Base-by-base conservation (phyloP, 768 basidiomycete genomes). In the Lentinula sp. region DNA sequence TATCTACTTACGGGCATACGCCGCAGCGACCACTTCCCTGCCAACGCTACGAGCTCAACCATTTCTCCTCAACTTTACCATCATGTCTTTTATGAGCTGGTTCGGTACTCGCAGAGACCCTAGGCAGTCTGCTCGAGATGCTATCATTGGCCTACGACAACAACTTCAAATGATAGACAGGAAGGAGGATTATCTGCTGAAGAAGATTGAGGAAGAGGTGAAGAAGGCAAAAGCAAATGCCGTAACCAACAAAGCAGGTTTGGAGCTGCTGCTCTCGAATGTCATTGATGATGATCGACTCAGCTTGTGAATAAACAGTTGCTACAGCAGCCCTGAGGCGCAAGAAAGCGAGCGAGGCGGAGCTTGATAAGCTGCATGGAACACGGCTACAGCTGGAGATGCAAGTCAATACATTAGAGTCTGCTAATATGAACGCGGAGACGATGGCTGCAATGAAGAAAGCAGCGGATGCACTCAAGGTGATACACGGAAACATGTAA, bases 381-480 rank as follows among this genome's bases (percentile, higher is more conserved):
- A 90, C 89, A 57, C 85, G 93, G 65, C 73, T 98, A 71, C 96
- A 97, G 68, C 82, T 99, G 35, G 96, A 98, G 77, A 88, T 91
- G 73, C 96, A 98, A 77, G 89, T 98, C 62, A 95, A 95, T 76
- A 96, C 96, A 18, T 83, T 98, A 49, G 97, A 98, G 74, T 93
- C 91, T 15, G 97, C 97, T 48, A 98, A 98, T 77, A 82, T 98
- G 74, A 98, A 99, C 72, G 88, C 91, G 69, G 95, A 98, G 81
- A 98, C 95, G 13, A 93, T 99, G 91, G 79, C 84, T 20, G 95
- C 91, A 32, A 97, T 99, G 92, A 97, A 95, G 89, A 90, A 91
- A 73, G 96, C 91, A 41, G 84, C 94, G 0, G 86, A 88, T 63
- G 97, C 90, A 32, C 83, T 98, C 73, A 89, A 88, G 74, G 81